phyloP scores from a whole-genome alignment of 352 stramenopile genomes.

The Aphanomyces euteiches region DNA sequence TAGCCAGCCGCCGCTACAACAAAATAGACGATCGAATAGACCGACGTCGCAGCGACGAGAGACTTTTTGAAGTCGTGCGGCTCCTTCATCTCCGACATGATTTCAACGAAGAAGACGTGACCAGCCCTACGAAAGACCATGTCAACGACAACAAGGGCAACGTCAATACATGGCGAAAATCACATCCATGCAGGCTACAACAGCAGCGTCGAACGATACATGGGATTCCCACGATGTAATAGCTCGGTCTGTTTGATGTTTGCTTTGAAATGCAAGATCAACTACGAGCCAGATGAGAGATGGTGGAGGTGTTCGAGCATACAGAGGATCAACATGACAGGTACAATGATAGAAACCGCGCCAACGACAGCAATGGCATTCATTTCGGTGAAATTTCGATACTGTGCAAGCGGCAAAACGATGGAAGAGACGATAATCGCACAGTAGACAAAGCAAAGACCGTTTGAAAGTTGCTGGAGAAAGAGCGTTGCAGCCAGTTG shows the following conservation, averaged over 20 bases:
- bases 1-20: constrained; percentile 14
- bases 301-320: background rate
- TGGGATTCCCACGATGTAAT: constrained; percentile 13
- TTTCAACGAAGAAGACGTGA: constrained; percentile 29
- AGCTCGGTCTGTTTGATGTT: background rate
- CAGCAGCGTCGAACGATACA: constrained; percentile 7
- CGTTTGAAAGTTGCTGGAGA: constrained; percentile 24
- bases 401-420: constrained; percentile 24
- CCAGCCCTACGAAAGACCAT: constrained; percentile 18
- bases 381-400: constrained; percentile 29
- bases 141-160: background rate
- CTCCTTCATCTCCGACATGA: constrained; percentile 29
- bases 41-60: constrained; percentile 17
- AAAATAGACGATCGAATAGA: constrained; percentile 22
- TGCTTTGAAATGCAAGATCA: background rate
- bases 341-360: constrained; percentile 22
- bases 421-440: constrained; percentile 19
- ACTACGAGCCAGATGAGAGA: constrained; percentile 1
- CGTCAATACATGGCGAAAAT: constrained; percentile 23
- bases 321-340: constrained; percentile 24
- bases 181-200: constrained; percentile 28
- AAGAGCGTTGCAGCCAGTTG: constrained; percentile 26
- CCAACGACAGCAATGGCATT: constrained; percentile 24
- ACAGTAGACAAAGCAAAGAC: constrained; percentile 28
- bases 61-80: constrained; percentile 13